Evolutionary conservation across 2,329 filamentous ascomycete genomes (phyloP), one percentile per base, ranked within the genome.

Genomic region (Aspergillus chevalieri): DNA sequence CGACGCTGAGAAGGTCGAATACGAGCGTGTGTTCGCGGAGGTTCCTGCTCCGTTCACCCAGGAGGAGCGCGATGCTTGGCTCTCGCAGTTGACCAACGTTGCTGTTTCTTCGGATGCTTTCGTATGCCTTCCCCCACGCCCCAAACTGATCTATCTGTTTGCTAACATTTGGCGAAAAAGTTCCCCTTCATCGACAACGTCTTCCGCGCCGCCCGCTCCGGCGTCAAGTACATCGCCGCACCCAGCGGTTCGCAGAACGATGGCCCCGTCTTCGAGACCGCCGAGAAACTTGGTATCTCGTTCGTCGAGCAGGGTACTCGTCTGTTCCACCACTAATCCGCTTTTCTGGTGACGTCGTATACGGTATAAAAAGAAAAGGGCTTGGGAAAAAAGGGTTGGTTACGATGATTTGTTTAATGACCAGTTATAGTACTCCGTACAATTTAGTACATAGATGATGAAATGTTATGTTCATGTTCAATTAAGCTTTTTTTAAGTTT

Each of bases 131-230:
- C 42, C 44, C 21, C 3, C 44, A 12, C n/a, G 17, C n/a, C 4
- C 10, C 9, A 17, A 6, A 10, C 36, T 8, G n/a, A 15, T 45
- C 17, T 14, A 9, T 43, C 12, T 6, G 8, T 7, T 17, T 15
- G 15, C 30, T 8, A 45, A 33, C 43, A 44, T 44, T 19, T 34
- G 7, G 34, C 17, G 15, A 9, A 15, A 36, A 47, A 64, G 87
- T 98, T 98, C 83, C 93, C 93, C 59, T 98, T 98, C 75, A 89
- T 89, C 65, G 93, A 98, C 78, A 98, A 98, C 64, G 87, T 98
- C 57, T 96, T 94, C 82, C 84, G 93, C 58, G 88, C 90, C 46
- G 84, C 83, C 54, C 82, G 89, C 63, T 95, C 89, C 19, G 93
- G 93, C 45, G 90, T 83, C 66, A 97, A 95, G 78, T 98, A 95